Base-by-base conservation (phyloP, 768 basidiomycete species). In the Mycena alexandri region DNA sequence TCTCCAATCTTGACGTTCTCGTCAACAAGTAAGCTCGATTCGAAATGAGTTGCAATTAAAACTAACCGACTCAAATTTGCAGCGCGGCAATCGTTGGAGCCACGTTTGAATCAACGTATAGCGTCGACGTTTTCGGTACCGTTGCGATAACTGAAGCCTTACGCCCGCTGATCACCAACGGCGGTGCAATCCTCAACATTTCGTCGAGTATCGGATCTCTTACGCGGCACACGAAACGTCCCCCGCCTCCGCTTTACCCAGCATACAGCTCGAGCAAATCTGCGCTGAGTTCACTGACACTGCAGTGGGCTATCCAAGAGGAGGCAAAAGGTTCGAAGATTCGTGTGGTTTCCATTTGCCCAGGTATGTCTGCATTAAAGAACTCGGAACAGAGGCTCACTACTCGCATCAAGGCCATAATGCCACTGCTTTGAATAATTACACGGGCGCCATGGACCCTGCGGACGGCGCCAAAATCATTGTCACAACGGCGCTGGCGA, bases 121-220 rank as follows among this genome's bases (percentile, higher is more conserved):
- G 36, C 5, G 63, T 65, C n/a, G 65, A 69, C 43, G 64, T 66
- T 13, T 36, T 69, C 29, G 68, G 68, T 24, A 61, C 63, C 11
- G 34, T 25, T 21, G 54, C 54, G 13, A 3, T 69, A 1, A 65
- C 57, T 14, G 46, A 43, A 2, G 68, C 68, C 4, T 29, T 69
- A 16, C 68, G 53, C 13, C 58, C 68, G 19, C 57, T 69, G 4
- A 9, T 69, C 10, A 61, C 51, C 53, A 52, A 61, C 22, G 53
- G 53, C 43, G 63, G 63, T 13, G 53, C 68, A 29, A 65, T 68
- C 36, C 9, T 67, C 24, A 67, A 67, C 61, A 62, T 67, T 47
- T 67, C 66, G 7, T 67, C 66, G 19, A 19, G 2, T 0, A 38
- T 68, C 16, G 67, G 67, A 8, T 63, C 61, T 4, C 22, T 68